A percentile compares a stretch with the other conserved stretches of the same genome.
Evolutionary conservation across 352 stramenopile genomes (phyloP).

Genomic region (Globisporangium paddicum): DNA sequence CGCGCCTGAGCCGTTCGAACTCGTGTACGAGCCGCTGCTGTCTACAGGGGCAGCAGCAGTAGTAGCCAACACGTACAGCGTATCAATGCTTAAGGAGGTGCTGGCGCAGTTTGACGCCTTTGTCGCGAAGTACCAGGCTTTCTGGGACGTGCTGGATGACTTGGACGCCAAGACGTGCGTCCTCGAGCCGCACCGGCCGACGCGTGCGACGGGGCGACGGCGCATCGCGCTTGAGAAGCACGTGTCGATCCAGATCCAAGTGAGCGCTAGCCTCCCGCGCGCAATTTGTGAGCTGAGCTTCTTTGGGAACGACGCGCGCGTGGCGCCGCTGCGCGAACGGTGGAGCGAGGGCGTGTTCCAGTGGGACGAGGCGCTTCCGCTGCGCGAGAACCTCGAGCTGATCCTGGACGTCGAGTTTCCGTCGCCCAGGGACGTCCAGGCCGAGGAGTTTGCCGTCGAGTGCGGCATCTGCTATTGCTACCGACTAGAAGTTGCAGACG

Average conservation of each 20-base stretch:
- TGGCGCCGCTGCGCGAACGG: slow-evolving; percentile 43
- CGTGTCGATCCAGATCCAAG: slow-evolving; percentile 70
- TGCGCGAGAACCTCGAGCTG: slow-evolving; percentile 66
- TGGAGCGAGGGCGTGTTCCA: slow-evolving; percentile 51
- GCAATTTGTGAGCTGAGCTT: slow-evolving; percentile 61
- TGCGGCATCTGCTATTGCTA: slow-evolving; percentile 91
- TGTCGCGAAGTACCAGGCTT: slow-evolving; percentile 47
- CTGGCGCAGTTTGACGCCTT: background rate
- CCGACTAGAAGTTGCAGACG: slow-evolving; percentile 35
- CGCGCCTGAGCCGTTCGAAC: slow-evolving; percentile 43
- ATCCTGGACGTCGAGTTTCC: slow-evolving; percentile 62
- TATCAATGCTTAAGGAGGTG: slow-evolving; percentile 17
- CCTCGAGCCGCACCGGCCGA: slow-evolving; percentile 65
- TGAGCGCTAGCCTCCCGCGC: slow-evolving; percentile 36
- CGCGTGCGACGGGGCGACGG: slow-evolving; percentile 52
- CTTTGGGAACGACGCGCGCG: slow-evolving; percentile 64
- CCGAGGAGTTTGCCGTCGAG: slow-evolving; percentile 74
- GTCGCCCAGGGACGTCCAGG: slow-evolving; percentile 36
- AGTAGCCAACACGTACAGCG: background rate
- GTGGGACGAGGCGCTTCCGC: slow-evolving; percentile 49
- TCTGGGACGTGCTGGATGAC: slow-evolving; percentile 79
- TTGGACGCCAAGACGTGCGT: slow-evolving; percentile 71
- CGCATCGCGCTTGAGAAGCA: slow-evolving; percentile 63
- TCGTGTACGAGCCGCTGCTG: background rate
- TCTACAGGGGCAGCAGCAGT: no score